Conservation (phyloP, 306 rosid species). For the Quercus rubra region DNA sequence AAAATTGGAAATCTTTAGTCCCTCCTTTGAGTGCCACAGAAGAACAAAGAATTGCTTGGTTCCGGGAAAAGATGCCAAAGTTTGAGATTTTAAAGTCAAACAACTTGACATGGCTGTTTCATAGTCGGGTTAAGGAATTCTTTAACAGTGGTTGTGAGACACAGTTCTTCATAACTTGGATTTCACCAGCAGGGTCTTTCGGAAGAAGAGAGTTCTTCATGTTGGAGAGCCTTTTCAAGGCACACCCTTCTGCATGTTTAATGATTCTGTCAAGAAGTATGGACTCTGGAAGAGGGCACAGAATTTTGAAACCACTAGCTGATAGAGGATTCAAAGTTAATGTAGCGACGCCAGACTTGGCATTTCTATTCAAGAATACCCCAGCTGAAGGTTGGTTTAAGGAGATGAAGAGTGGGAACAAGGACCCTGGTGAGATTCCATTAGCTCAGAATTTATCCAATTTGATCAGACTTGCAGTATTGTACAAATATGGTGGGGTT, state of each 20-base stretch:
- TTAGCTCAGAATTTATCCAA: conserved; percentile 75
- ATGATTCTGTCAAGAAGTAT: conserved; percentile 60
- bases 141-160: conserved; percentile 39
- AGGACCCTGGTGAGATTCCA: conserved; percentile 83
- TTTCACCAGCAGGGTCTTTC: conserved; percentile 41
- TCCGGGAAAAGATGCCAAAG: conserved; percentile 30
- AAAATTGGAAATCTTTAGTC: conserved; percentile 20
- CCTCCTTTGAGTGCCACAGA: conserved; percentile 42
- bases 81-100: conserved; percentile 51
- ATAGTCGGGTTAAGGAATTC: conserved; percentile 38
- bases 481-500: conserved; percentile 75
- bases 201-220: conserved; percentile 49
- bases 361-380: conserved; percentile 53
- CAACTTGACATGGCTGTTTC: conserved; percentile 32
- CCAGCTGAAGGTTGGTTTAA: conserved; percentile 63
- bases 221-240: conserved; percentile 53
- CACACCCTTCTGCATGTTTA: conserved; percentile 66
- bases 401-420: conserved; percentile 51
- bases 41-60: conserved; percentile 57
- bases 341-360: conserved; percentile 61
- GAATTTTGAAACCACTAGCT: conserved; percentile 53
- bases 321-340: conserved; percentile 55
- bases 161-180: conserved; percentile 72
- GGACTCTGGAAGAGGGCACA: conserved; percentile 46
- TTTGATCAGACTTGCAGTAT: conserved; percentile 54